Base-by-base conservation (phyloP, 2,329 filamentous ascomycete species). In the Eutypella sp. region DNA sequence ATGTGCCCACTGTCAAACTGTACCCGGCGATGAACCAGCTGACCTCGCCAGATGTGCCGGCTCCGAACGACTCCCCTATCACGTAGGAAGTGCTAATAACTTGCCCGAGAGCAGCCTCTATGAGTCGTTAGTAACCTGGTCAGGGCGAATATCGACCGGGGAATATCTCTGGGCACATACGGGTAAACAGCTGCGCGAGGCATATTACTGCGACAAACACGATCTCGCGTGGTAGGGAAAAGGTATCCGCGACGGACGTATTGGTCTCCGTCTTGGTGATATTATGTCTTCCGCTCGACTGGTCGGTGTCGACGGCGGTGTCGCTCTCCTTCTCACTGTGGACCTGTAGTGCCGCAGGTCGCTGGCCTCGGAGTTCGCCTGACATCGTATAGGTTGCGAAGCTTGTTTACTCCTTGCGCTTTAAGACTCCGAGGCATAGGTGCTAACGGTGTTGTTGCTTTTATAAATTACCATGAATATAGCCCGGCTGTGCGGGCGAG, bases 21-120 rank as follows among this genome's bases (percentile, higher is more conserved):
- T 75, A 76, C 2, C 68, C 72, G 1, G 73, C 72, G 9, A 71
- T 58, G 42, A 71, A 63, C 73, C 73, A 76, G 49, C 59, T 63
- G 8, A 72, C 54, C 11, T 69, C 54, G 3, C 63, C 67, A 0
- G 63, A 53, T n/a, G 69, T 59, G 1, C 51, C 58, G 44, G 67
- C 61, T 10, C 57, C 60, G 45, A 76, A 73, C 18, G 58, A 64
- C 4, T 59, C 51, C 13, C 66, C 71, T 41, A 78, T 74, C 45
- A 68, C 59, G 37, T 71, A 64, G 22, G 73, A 44, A 15, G 58
- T 57, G 40, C 49, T 50, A 33, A 56, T 47, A 15, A 41, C 47
- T 40, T 55, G 52, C 42, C 52, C 52, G 16, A 54, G 48, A n/a
- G 48, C 52, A 22, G 45, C 29, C 44, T 54, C 52, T 54, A 48